Evolutionary conservation across 176 grass and related monocot species (phyloP).

Genomic region (Themeda triandra): DNA sequence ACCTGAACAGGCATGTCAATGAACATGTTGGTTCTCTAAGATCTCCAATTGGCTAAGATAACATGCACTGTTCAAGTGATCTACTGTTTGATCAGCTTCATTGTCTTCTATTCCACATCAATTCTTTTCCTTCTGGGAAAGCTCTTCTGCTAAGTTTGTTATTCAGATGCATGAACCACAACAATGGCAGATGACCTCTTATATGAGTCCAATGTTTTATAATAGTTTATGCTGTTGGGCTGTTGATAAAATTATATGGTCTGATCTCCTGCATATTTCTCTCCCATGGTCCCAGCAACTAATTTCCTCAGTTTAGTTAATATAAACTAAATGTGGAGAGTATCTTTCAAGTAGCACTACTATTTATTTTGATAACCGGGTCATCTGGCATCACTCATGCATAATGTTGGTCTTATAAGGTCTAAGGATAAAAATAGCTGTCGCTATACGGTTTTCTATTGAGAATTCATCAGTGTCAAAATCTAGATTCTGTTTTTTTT

Average conservation of each 20-base stretch:
- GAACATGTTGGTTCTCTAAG: not conserved
- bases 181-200: slow-evolving; percentile 7
- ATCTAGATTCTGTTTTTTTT: not conserved
- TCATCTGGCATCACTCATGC: slow-evolving; percentile 8
- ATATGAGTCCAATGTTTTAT: not conserved
- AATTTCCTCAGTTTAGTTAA: not conserved
- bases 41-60: slow-evolving; percentile 11
- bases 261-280: not conserved
- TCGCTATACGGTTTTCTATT: not conserved
- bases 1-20: not conserved
- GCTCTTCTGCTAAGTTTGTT: not conserved
- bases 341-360: not conserved
- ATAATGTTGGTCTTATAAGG: not conserved
- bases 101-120: not conserved
- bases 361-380: not conserved
- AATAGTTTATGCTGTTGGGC: slow-evolving; percentile 10
- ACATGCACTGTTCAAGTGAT: not conserved
- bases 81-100: not conserved
- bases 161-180: slow-evolving; percentile 1
- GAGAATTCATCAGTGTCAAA: not conserved
- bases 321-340: slow-evolving; percentile 4
- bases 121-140: slow-evolving; percentile 14
- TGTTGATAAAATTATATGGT: slow-evolving; percentile 21
- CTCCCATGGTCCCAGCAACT: not conserved
- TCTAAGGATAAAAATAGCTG: not conserved